Percentiles rank a stretch among this genome's conserved stretches.
These are phyloP conservation scores for Malus hybrid DNA, from an alignment of 331 rosid species.

Conservation along the genomic window DNA sequence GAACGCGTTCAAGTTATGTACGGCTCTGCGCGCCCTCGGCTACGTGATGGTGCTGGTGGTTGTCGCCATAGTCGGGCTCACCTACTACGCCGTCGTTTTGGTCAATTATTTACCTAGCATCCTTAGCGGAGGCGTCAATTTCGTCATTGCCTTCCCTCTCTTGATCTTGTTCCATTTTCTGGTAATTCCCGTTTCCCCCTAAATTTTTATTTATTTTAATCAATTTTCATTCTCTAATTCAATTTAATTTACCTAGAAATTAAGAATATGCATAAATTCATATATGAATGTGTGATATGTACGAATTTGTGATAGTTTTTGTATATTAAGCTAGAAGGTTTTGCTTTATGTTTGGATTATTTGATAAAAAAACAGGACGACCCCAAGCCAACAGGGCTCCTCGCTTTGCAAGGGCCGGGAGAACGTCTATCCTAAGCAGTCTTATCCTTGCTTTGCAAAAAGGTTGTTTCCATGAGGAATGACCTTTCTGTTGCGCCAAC, in stretches of 20 bases:
- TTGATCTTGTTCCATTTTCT: constrained; percentile 56
- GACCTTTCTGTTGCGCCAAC: no score
- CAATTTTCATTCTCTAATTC: background rate
- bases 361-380: background rate
- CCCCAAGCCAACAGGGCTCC: no score
- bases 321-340: background rate
- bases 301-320: background rate
- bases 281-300: background rate
- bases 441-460: no score
- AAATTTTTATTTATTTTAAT: background rate
- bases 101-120: constrained; percentile 52
- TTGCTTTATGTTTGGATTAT: background rate
- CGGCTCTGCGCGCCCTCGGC: constrained; percentile 52
- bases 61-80: constrained; percentile 39
- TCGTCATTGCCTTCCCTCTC: constrained; percentile 30
- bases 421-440: no score
- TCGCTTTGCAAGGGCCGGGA: no score
- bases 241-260: background rate
- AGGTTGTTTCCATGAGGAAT: no score
- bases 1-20: constrained; percentile 59
- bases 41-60: constrained; percentile 56
- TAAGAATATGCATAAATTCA: background rate
- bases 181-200: constrained; percentile 23
- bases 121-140: constrained; percentile 31
- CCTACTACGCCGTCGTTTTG: constrained; percentile 56